These are phyloP conservation scores for Globisporangium mamillatum DNA, from an alignment of 352 stramenopile genomes.

Conservation along the genomic window DNA sequence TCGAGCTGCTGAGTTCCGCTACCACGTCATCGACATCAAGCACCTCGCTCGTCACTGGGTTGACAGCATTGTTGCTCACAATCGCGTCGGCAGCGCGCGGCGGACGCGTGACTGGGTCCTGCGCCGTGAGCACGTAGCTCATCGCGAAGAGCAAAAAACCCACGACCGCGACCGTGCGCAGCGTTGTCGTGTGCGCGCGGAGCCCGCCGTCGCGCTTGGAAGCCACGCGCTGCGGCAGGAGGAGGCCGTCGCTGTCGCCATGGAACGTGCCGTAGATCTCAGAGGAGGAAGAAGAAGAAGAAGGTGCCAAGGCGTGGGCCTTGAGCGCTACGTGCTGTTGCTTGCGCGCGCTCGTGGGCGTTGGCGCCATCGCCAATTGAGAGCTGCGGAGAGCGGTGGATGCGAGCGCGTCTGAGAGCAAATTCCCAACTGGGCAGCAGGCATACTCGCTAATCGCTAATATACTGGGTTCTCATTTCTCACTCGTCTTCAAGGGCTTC, in stretches of 20 bases:
- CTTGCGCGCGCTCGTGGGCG: conserved; percentile 6
- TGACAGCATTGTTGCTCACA: not conserved
- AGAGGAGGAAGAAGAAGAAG: not conserved
- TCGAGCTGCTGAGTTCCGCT: not conserved
- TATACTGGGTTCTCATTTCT: not conserved
- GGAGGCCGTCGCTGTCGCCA: conserved; percentile 10
- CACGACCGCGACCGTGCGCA: conserved; percentile 26
- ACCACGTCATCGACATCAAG: not conserved
- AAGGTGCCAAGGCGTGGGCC: not conserved
- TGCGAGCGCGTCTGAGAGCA: not conserved
- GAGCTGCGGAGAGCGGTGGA: not conserved
- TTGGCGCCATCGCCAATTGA: conserved; percentile 1
- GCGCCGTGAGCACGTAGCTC: conserved; percentile 26
- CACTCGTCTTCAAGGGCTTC: not conserved
- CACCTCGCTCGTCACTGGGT: not conserved
- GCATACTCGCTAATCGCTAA: no score
- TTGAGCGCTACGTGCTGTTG: conserved; percentile 9
- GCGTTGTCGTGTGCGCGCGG: conserved; percentile 7
- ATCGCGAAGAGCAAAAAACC: conserved; percentile 32
- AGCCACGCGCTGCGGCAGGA: conserved; percentile 3
- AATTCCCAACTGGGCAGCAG: conserved; percentile 4
- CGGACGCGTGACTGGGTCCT: conserved; percentile 2
- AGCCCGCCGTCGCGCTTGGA: not conserved
- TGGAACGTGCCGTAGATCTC: conserved; percentile 56
- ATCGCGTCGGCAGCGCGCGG: not conserved